Evolutionary conservation across 2,329 filamentous ascomycete genomes (phyloP).

Genomic region (Trichoderma hamatum): DNA sequence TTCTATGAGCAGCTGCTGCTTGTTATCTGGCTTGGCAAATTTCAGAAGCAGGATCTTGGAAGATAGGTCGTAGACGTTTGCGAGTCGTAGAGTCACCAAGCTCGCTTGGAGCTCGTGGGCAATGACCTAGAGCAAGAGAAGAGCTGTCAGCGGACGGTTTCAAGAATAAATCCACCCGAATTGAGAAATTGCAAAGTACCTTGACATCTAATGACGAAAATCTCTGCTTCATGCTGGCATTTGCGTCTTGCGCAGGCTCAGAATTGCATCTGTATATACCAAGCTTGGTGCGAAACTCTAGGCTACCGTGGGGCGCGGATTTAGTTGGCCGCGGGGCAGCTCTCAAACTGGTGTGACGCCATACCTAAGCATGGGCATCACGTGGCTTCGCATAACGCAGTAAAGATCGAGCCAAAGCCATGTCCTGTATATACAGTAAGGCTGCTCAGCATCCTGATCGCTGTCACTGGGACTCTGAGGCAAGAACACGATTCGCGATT

Average conservation of each 20-base stretch:
- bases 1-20: slow-evolving; percentile 89
- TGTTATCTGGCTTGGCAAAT: slow-evolving; percentile 85
- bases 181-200: slow-evolving; percentile 42
- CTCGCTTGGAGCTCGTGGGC: slow-evolving; percentile 84
- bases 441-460: neutral
- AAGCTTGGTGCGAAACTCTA: slow-evolving; percentile 9
- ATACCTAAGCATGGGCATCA: slow-evolving; percentile 15
- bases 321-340: slow-evolving; percentile 23
- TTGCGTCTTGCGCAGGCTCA: neutral
- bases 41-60: slow-evolving; percentile 95
- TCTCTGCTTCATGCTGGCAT: slow-evolving; percentile 70
- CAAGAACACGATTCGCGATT: neutral
- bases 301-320: slow-evolving; percentile 26
- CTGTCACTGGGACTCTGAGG: neutral
- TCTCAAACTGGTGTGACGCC: slow-evolving; percentile 14
- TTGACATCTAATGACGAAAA: slow-evolving; percentile 81
- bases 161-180: neutral
- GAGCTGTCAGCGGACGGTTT: neutral
- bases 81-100: slow-evolving; percentile 77
- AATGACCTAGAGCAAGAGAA: slow-evolving; percentile 67
- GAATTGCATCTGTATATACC: neutral
- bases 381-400: slow-evolving; percentile 9
- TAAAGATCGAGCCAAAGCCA: neutral
- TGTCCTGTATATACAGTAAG: neutral
- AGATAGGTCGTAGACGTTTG: slow-evolving; percentile 95